Conservation (phyloP, 495 filamentous ascomycete species). For the Cercophora samala region DNA sequence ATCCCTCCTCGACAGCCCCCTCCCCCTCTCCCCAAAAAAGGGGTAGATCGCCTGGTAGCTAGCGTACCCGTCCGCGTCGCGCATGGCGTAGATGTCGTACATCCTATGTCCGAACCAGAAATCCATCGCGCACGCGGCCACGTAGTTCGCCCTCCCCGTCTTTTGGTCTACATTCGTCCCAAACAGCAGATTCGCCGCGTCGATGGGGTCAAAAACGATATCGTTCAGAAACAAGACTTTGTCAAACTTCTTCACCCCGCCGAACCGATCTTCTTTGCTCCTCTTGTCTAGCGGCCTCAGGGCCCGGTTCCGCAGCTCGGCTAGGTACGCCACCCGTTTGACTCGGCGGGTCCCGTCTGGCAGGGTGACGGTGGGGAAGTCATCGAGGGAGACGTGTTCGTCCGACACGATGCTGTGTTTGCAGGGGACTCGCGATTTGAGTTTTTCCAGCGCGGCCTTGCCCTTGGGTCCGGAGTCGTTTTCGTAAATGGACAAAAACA, state of each 20-base stretch:
- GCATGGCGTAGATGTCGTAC: slow-evolving; percentile 78
- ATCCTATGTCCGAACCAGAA: slow-evolving; percentile 74
- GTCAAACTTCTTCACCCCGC: slow-evolving; percentile 51
- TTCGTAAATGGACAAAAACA: slow-evolving; percentile 64
- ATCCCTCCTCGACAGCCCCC: slow-evolving; percentile 55
- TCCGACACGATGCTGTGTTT: slow-evolving; percentile 51
- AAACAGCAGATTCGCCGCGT: slow-evolving; percentile 70
- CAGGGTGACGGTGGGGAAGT: slow-evolving; percentile 54
- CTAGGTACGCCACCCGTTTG: slow-evolving; percentile 73
- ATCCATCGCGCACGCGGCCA: slow-evolving; percentile 78
- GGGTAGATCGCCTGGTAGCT: slow-evolving; percentile 72
- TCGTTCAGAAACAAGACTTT: slow-evolving; percentile 77
- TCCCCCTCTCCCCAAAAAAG: slow-evolving; percentile 62
- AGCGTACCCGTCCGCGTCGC: slow-evolving; percentile 68
- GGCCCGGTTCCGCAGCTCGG: slow-evolving; percentile 73
- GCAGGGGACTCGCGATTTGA: slow-evolving; percentile 45
- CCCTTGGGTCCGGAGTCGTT: slow-evolving; percentile 58
- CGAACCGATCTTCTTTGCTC: slow-evolving; percentile 23
- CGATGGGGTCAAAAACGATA: slow-evolving; percentile 65
- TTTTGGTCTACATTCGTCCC: slow-evolving; percentile 54
- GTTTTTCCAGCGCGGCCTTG: slow-evolving; percentile 38
- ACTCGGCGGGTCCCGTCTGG: slow-evolving; percentile 59
- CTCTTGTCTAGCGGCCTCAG: slow-evolving; percentile 56
- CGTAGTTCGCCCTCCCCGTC: slow-evolving; percentile 49
- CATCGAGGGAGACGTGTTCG: slow-evolving; percentile 50